phyloP scores from a whole-genome alignment of 2,329 filamentous ascomycete genomes.

The Fusarium sp. region DNA sequence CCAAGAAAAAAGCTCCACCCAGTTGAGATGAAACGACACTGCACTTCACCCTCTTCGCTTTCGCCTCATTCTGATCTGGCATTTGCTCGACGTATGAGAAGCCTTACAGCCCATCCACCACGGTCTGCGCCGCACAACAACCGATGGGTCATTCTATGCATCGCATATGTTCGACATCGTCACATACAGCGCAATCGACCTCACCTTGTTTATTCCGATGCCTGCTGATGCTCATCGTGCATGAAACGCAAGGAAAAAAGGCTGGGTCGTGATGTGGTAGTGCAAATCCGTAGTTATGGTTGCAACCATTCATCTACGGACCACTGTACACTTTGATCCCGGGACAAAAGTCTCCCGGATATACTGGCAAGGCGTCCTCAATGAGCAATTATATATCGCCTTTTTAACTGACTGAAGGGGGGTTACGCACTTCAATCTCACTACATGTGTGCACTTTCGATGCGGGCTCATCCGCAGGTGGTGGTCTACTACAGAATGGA shows the following conservation, averaged over 20 bases:
- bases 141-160: conserved; percentile 20
- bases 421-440: background rate
- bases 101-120: conserved; percentile 18
- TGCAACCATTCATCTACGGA: background rate
- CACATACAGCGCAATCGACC: background rate
- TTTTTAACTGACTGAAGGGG: background rate
- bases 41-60: conserved; percentile 14
- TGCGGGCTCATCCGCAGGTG: background rate
- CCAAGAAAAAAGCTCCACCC: background rate
- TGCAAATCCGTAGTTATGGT: background rate
- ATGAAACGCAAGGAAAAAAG: conserved; percentile 5
- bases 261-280: background rate
- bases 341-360: background rate
- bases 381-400: background rate
- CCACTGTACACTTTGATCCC: background rate
- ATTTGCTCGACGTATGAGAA: conserved; percentile 25
- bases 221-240: conserved; percentile 28
- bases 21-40: conserved; percentile 13
- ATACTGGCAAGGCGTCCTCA: background rate
- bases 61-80: conserved; percentile 31
- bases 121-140: conserved; percentile 21
- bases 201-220: background rate
- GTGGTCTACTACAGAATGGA: background rate
- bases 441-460: conserved; percentile 7
- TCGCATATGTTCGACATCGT: conserved; percentile 20